Conservation (phyloP, 2,329 filamentous ascomycete genomes). For the Akanthomyces uredinophilus region DNA sequence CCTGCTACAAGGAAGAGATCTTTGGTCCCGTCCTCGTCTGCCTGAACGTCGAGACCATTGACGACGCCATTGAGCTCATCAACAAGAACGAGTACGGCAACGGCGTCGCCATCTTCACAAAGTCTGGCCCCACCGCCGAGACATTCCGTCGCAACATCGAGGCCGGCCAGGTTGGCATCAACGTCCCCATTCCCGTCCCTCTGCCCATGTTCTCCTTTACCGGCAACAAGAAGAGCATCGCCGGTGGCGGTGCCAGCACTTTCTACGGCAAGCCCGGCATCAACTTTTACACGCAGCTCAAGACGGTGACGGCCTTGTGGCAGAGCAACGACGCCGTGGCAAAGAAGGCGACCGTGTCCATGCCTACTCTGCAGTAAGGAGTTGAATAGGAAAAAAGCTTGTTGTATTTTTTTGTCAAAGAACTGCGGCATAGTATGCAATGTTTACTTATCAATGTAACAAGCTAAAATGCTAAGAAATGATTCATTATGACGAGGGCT, state of each 20-base stretch:
- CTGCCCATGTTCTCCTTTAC: slow-evolving; percentile 69
- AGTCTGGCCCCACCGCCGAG: slow-evolving; percentile 69
- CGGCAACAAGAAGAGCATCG: slow-evolving; percentile 82
- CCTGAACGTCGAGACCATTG: slow-evolving; percentile 70
- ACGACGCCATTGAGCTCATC: slow-evolving; percentile 76
- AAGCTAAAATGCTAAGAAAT: neutral
- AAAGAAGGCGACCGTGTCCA: slow-evolving; percentile 79
- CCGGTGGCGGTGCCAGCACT: slow-evolving; percentile 84
- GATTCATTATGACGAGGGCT: too few species aligned
- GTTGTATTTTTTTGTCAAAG: neutral
- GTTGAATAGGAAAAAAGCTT: neutral
- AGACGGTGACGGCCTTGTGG: slow-evolving; percentile 96
- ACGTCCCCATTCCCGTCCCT: slow-evolving; percentile 71
- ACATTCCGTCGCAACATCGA: slow-evolving; percentile 77
- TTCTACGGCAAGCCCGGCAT: slow-evolving; percentile 94
- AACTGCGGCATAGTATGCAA: neutral
- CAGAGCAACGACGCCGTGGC: slow-evolving; percentile 76
- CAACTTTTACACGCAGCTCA: slow-evolving; percentile 93
- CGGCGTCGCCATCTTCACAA: slow-evolving; percentile 79
- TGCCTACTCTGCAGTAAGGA: slow-evolving; percentile 57
- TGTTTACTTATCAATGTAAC: neutral
- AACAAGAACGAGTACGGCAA: slow-evolving; percentile 86
- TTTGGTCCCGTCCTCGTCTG: slow-evolving; percentile 82
- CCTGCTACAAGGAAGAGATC: slow-evolving; percentile 80
- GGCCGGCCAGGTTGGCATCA: slow-evolving; percentile 81